Base-by-base conservation (phyloP, 495 filamentous ascomycete genomes). In the Apiosordaria backusii region DNA sequence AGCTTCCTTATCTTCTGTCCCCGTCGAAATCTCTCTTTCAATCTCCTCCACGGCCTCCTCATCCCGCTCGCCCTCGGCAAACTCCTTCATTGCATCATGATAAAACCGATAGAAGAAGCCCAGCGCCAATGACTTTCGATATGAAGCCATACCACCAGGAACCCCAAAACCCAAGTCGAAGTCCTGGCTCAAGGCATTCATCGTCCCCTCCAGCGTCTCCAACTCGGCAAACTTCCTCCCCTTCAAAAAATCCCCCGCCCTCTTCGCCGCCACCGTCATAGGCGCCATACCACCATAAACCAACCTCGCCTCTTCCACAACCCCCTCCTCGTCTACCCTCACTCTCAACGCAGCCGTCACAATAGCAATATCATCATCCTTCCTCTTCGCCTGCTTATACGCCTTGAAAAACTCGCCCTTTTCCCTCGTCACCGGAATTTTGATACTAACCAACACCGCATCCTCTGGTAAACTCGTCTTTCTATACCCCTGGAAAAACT, bases 321-420 rank as follows among this genome's bases (percentile, higher is more conserved):
- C 74, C 50, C 93, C 83, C 4, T 78, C 78, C 0, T 88, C 83
- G 35, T 85, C 84, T 2, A 98, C 77, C 3, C 81, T 82, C 6
- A 97, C 82, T 55, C 90, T 87, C 50, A 97, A 75, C 4, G 92
- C 90, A 9, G 89, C 86, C 65, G 94, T 97, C 52, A 97, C 94
- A 65, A 98, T 97, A 10, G 94, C 94, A 74, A 97, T 97, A 78
- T 98, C 94, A 75, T 97, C 94, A 72, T 97, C 94, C 71, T 97
- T 97, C 61, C 94, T 82, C 82, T 97, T 98, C 0, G 94, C 87
- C 72, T 97, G 94, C 76, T 98, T 98, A 77, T 97, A 97, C 2
- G 94, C 87, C 19, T 86, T 82, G 67, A 93, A 85, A 68, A 86
- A 88, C 70, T 90, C 90, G 23, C 85, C 87, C 70, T 87, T 89